Base-by-base conservation (phyloP, 2,329 filamentous ascomycete genomes). In the Lachnellula arida region DNA sequence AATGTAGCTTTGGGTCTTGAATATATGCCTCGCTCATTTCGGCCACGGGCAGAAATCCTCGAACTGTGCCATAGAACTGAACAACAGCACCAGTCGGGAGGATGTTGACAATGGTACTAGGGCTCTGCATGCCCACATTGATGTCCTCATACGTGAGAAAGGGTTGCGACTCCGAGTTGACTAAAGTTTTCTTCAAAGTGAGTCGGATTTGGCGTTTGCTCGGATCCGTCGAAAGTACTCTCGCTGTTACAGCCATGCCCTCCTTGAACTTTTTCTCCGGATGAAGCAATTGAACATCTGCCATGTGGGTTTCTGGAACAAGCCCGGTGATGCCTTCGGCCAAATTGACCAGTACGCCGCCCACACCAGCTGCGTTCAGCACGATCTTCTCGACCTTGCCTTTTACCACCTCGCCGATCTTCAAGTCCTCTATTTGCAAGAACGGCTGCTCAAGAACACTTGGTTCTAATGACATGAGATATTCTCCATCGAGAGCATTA, bases 11-110 rank as follows among this genome's bases (percentile, higher is more conserved):
- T 4, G 94, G 91, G 67, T 97, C 89, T 63, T 88, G 83, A 67
- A 99, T 97, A 68, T 88, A 97, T 11, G 92, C 91, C 71, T 99
- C 94, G 70, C 94, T 97, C 94, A 99, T 99, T 73, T 99, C 93
- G 1, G 89, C 89, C 0, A 96, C 86, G 2, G 94, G 94, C 53
- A 99, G 79, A 75, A 95, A 99, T 8, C 88, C 95, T 62, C 85
- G 84, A 19, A 99, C 78, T 8, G 79, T 75, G 17, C 91, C 91
- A 67, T 95, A 99, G 73, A 97, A 99, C 69, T 96, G 91, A 52
- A 99, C 88, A 17, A 93, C 84, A 11, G 94, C 94, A 57, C 94
- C 94, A 52, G 84, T 84, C 3, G 81, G 74, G 55, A 91, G 78
- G 11, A 99, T 78, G 61, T 88, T 95, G 63, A 96, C 81, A 61